Evolutionary conservation across 2,329 filamentous ascomycete species (phyloP).

Genomic region (Phyllosticta paracitricarpa): DNA sequence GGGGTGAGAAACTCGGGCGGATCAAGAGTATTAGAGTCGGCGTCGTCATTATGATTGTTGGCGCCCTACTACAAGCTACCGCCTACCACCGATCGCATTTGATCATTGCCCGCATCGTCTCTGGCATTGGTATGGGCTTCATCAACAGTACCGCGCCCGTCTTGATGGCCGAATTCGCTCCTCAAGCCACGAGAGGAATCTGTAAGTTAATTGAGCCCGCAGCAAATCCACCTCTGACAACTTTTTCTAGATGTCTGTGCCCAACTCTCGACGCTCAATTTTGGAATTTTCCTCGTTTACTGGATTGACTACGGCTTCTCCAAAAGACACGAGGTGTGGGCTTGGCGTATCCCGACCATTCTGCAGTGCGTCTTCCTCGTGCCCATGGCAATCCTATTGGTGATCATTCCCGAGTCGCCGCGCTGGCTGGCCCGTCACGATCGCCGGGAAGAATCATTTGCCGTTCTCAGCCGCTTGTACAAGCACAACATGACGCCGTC

Average conservation of each 20-base stretch:
- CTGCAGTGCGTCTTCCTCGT: conserved; percentile 34
- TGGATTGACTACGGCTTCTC: conserved; percentile 39
- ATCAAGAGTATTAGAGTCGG: conserved; percentile 34
- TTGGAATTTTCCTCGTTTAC: conserved; percentile 37
- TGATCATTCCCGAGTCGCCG: conserved; percentile 34
- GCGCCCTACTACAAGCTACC: conserved; percentile 32
- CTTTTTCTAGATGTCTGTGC: conserved; percentile 29
- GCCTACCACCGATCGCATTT: conserved; percentile 36
- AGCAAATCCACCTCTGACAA: background rate
- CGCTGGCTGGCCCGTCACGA: conserved; percentile 34
- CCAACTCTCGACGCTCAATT: conserved; percentile 39
- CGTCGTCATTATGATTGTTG: conserved; percentile 35
- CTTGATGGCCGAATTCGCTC: conserved; percentile 30
- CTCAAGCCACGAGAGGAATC: background rate
- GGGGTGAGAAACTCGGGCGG: conserved; percentile 37
- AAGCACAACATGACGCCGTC: background rate
- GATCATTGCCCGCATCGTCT: conserved; percentile 38
- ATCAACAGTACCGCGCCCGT: conserved; percentile 38
- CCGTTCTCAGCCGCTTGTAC: conserved; percentile 17
- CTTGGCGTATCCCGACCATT: conserved; percentile 35
- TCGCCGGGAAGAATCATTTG: conserved; percentile 27
- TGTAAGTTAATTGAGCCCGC: background rate
- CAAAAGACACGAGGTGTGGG: conserved; percentile 17
- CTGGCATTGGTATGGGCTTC: conserved; percentile 39
- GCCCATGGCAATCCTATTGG: conserved; percentile 30